phyloP scores from a whole-genome alignment of 2,329 filamentous ascomycete species.

The Dendryphion nanum region DNA sequence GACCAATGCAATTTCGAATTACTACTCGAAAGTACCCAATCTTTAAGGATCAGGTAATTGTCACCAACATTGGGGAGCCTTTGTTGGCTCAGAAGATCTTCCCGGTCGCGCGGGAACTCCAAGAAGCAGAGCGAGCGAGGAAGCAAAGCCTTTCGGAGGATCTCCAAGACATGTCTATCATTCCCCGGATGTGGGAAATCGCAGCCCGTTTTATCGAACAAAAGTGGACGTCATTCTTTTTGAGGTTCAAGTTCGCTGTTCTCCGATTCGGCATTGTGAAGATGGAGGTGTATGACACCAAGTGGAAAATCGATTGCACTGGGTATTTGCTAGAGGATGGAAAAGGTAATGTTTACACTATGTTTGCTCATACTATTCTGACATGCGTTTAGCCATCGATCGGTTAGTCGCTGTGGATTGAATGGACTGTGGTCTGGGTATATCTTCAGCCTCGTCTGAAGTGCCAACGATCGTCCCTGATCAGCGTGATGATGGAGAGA shows the following conservation, averaged over 20 bases:
- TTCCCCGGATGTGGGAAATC: conserved; percentile 23
- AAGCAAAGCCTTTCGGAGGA: conserved; percentile 25
- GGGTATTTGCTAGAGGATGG: conserved; percentile 33
- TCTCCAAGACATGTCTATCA: conserved; percentile 23
- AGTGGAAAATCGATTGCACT: conserved; percentile 38
- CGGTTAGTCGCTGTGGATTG: conserved; percentile 30
- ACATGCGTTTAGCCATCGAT: conserved; percentile 27
- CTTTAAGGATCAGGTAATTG: conserved; percentile 25
- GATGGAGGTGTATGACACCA: conserved; percentile 28
- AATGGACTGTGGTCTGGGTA: too few species aligned
- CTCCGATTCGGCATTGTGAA: conserved; percentile 31
- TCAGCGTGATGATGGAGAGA: too few species aligned
- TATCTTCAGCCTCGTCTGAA: too few species aligned
- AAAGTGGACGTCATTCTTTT: conserved; percentile 37
- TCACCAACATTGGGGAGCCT: conserved; percentile 25
- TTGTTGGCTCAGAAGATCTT: conserved; percentile 32
- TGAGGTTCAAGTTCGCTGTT: conserved; percentile 35
- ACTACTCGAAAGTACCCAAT: conserved; percentile 21
- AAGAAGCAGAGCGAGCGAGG: conserved; percentile 28
- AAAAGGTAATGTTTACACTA: conserved; percentile 22
- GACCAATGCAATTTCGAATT: conserved; percentile 30
- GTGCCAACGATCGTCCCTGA: too few species aligned
- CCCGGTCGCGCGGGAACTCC: conserved; percentile 28
- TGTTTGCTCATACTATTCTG: conserved; percentile 4
- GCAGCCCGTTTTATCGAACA: conserved; percentile 32